Base-by-base conservation (phyloP, 2,329 filamentous ascomycete genomes). In the Colletotrichum zoysiae region DNA sequence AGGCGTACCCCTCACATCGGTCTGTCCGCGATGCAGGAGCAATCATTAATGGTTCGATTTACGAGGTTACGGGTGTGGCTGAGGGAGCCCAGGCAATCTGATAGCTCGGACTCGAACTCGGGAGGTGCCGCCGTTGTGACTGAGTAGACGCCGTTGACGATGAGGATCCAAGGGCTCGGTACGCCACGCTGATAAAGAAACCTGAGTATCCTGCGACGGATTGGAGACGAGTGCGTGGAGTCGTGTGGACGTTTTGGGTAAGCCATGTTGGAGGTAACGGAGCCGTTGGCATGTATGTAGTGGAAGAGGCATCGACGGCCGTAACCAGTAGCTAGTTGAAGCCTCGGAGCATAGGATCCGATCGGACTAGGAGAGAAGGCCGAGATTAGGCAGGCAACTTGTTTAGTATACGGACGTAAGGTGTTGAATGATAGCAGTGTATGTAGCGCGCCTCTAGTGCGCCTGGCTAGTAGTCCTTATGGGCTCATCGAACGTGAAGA, bases 351-450 rank as follows among this genome's bases (percentile, higher is more conserved):
- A n/a, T 26, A 50, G 11, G 5, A 6, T 44, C 40, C 9, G 18
- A 42, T 44, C n/a, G 18, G 48, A 40, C 48, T n/a, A 9, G 46
- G 35, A 14, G 33, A 33, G 23, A 30, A 12, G 8, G 38, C 38
- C 16, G 33, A 40, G 33, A 55, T 51, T 55, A 46, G 7, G 42
- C 18, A 53, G 23, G n/a, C 33, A 44, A 38, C 60, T 40, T 62
- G 33, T 40, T 44, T 69, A 71, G 57, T 26, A 69, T 71, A 71
- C 65, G 69, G 65, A 63, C 69, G 69, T 71, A 71, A 68, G 65
- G 65, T 64, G 69, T 48, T 46, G 23, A 55, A 30, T n/a, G 33
- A 18, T 20, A 61, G 59, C 55, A 71, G 59, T 38, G 59, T 64
- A 64, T 38, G 59, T 64, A 59, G 68, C 44, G 67, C 33, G 48